Evolutionary conservation across 176 grass and related monocot genomes (phyloP).

Genomic region (Typha latifolia): DNA sequence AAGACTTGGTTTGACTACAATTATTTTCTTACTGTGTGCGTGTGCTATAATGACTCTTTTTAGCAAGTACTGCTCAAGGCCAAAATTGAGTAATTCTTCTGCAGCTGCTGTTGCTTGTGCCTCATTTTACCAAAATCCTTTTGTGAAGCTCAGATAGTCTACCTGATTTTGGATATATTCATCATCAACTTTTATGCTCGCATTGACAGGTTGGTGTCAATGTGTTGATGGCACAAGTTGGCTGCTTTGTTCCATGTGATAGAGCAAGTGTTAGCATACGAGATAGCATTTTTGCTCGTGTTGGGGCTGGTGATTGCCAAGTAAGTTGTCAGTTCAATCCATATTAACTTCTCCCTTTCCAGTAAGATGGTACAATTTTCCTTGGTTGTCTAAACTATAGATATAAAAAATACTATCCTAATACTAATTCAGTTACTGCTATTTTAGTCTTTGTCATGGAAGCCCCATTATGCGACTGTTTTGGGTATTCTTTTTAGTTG

Average conservation of each 20-base stretch:
- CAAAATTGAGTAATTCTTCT: neutral
- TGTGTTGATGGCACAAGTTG: constrained; percentile 93
- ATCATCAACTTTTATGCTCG: neutral
- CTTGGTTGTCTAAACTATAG: neutral
- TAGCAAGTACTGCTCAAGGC: no score
- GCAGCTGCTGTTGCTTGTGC: neutral
- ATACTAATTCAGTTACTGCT: neutral
- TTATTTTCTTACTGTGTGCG: neutral
- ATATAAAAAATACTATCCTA: neutral
- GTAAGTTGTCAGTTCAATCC: constrained; percentile 34
- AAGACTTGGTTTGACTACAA: neutral
- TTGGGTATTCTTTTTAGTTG: neutral
- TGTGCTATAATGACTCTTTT: no score
- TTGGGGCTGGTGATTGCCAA: constrained; percentile 99
- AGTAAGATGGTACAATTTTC: neutral
- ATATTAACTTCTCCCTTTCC: neutral
- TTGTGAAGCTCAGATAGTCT: neutral
- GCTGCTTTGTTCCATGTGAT: constrained; percentile 88
- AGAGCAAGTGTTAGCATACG: constrained; percentile 76
- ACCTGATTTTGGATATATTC: neutral
- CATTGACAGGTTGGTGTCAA: constrained; percentile 74
- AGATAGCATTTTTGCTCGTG: constrained; percentile 98
- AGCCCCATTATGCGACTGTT: neutral
- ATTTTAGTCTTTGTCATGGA: neutral
- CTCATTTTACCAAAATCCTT: constrained; percentile 8